Evolutionary conservation across 257 asterid genomes (phyloP).

Genomic region (Lycium barbarum): DNA sequence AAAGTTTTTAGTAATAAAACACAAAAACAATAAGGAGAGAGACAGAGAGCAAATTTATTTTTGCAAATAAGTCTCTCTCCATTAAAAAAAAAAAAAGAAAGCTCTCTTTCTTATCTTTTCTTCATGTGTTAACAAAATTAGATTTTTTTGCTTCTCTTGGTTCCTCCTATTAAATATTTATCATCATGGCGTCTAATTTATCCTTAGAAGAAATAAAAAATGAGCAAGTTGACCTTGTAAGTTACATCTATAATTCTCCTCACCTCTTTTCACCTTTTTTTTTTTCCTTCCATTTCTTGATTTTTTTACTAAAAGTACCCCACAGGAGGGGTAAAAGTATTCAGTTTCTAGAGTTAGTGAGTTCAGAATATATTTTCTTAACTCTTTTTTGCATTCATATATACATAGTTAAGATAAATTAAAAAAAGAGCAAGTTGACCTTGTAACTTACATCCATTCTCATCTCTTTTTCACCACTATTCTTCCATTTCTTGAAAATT

Average conservation of each 20-base stretch:
- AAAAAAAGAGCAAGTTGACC: too few species aligned
- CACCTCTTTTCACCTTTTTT: neutral
- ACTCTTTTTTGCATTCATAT: neutral
- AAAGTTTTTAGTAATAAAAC: neutral
- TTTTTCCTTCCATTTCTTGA: neutral
- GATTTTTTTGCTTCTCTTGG: neutral
- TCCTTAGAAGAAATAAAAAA: slow-evolving; percentile 66
- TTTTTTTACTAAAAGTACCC: neutral
- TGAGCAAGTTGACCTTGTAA: slow-evolving; percentile 71
- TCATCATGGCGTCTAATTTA: slow-evolving; percentile 53
- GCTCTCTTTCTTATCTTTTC: neutral
- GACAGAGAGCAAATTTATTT: slow-evolving; percentile 6
- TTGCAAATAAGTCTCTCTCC: slow-evolving; percentile 29
- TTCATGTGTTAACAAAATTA: neutral
- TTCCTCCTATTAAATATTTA: neutral
- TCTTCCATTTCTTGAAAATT: neutral
- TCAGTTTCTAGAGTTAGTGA: neutral
- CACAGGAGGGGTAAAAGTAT: neutral
- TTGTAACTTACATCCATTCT: neutral
- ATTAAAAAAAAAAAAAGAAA: neutral
- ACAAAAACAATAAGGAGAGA: slow-evolving; percentile 10
- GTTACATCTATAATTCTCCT: slow-evolving; percentile 18
- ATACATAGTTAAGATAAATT: neutral
- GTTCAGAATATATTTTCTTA: neutral
- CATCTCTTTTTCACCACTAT: neutral